Evolutionary conservation across 164 flowering plant genomes (phyloP).

Genomic region (Piper betle): DNA sequence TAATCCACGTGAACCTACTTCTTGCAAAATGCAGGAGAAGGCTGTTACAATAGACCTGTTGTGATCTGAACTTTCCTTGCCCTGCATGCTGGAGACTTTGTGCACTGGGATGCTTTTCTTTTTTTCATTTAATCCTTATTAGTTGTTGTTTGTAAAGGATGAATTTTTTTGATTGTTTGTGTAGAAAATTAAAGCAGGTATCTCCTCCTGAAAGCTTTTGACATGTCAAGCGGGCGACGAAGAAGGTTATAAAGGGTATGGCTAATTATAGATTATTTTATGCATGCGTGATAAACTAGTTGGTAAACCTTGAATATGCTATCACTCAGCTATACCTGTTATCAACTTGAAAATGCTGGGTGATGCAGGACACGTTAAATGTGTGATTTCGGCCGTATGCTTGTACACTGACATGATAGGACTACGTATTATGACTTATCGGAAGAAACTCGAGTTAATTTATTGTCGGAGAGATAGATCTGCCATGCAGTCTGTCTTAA

Average conservation of each 20-base stretch:
- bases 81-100: not conserved
- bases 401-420: not conserved
- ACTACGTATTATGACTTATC: not conserved
- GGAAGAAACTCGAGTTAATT: too few relatives aligned
- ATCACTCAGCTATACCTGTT: not conserved
- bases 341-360: not conserved
- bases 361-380: not conserved
- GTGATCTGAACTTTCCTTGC: too few relatives aligned
- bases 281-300: not conserved
- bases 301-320: not conserved
- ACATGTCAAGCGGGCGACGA: constrained; percentile 70
- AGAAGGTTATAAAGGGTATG: constrained; percentile 13
- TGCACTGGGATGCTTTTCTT: not conserved
- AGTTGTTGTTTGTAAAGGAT: not conserved
- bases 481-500: too few relatives aligned
- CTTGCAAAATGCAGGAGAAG: too few relatives aligned
- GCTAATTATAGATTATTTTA: not conserved
- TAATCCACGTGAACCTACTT: too few relatives aligned
- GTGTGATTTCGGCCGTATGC: not conserved
- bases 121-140: not conserved
- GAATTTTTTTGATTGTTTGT: constrained; percentile 1
- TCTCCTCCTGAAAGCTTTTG: constrained; percentile 64
- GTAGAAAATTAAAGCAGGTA: constrained; percentile 55
- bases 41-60: too few relatives aligned
- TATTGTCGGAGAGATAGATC: too few relatives aligned